Evolutionary conservation across 805 yeast genomes (phyloP).

Genomic region (Scheffersomyces ergatensis): DNA sequence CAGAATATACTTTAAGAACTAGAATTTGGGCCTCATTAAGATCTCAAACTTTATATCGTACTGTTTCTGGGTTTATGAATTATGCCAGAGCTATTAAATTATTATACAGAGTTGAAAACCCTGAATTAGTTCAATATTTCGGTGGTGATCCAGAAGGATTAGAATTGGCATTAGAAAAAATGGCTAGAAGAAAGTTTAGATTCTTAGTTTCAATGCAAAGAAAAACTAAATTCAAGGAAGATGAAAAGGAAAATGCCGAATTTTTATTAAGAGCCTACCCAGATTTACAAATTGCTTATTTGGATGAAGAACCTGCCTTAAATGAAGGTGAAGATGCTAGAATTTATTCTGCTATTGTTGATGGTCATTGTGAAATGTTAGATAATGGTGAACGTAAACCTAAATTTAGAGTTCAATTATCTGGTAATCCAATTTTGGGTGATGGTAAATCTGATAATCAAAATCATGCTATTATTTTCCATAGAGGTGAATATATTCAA

Average conservation of each 20-base stretch:
- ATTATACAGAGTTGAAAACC: conserved; percentile 45
- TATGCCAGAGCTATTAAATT: conserved; percentile 46
- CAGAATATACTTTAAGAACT: conserved; percentile 46
- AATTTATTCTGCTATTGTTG: conserved; percentile 66
- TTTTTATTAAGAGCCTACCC: conserved; percentile 64
- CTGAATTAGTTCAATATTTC: conserved; percentile 74
- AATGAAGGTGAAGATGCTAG: conserved; percentile 41
- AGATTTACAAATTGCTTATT: conserved; percentile 60
- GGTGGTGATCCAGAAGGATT: conserved; percentile 98
- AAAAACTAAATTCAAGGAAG: conserved; percentile 49
- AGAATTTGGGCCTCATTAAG: conserved; percentile 48
- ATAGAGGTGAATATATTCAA: conserved; percentile 79
- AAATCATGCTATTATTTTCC: conserved; percentile 70
- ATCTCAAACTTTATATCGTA: conserved; percentile 46
- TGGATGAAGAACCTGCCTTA: conserved; percentile 49
- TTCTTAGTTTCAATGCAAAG: conserved; percentile 67
- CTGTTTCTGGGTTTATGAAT: conserved; percentile 47
- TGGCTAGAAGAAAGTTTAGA: conserved; percentile 63
- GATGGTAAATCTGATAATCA: conserved; percentile 87
- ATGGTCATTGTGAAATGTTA: conserved; percentile 62
- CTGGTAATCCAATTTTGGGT: conserved; percentile 81
- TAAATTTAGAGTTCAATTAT: conserved; percentile 59
- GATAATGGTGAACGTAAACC: conserved; percentile 60
- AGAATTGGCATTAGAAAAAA: conserved; percentile 86
- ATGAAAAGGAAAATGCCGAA: conserved; percentile 59